phyloP scores from a whole-genome alignment of 805 yeast species.

The Isabelozyma rhagii region DNA sequence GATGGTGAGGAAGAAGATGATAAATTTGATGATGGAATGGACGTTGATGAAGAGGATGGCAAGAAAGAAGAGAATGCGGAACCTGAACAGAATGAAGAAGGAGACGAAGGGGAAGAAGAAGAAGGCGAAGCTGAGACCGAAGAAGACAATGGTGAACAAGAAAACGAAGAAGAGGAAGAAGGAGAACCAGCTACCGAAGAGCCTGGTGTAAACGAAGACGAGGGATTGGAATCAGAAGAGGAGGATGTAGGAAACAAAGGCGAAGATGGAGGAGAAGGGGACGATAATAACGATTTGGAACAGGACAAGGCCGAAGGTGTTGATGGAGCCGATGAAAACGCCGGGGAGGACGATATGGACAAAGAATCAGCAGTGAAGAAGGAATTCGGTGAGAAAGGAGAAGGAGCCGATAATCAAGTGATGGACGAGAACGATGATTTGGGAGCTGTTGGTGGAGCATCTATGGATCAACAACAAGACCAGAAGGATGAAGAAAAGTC shows the following conservation, averaged over 20 bases:
- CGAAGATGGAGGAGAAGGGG: constrained; percentile 33
- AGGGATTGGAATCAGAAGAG: constrained; percentile 22
- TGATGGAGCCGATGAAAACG: constrained; percentile 49
- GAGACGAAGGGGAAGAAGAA: constrained; percentile 25
- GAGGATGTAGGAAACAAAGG: constrained; percentile 26
- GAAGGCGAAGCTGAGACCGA: constrained; percentile 29
- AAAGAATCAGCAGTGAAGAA: constrained; percentile 59
- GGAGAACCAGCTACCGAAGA: constrained; percentile 17
- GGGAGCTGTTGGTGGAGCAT: constrained; percentile 62
- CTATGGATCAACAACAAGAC: constrained; percentile 36
- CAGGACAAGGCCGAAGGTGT: constrained; percentile 48
- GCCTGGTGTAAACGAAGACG: constrained; percentile 26
- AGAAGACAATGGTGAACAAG: constrained; percentile 23
- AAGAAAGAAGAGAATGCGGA: constrained; percentile 23
- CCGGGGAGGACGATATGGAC: constrained; percentile 45
- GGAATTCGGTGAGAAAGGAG: constrained; percentile 57
- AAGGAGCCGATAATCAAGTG: constrained; percentile 57
- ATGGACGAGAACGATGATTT: constrained; percentile 61
- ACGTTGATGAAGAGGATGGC: constrained; percentile 21
- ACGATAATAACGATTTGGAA: constrained; percentile 27
- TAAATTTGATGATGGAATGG: constrained; percentile 20
- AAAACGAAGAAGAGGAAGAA: constrained; percentile 13
- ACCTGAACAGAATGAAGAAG: constrained; percentile 19
- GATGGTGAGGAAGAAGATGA: constrained; percentile 45
- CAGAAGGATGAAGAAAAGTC: constrained; percentile 37